Evolutionary conservation across 2,329 filamentous ascomycete species (phyloP), one percentile per base, ranked within the genome.

Genomic region (Fusarium torulosum): DNA sequence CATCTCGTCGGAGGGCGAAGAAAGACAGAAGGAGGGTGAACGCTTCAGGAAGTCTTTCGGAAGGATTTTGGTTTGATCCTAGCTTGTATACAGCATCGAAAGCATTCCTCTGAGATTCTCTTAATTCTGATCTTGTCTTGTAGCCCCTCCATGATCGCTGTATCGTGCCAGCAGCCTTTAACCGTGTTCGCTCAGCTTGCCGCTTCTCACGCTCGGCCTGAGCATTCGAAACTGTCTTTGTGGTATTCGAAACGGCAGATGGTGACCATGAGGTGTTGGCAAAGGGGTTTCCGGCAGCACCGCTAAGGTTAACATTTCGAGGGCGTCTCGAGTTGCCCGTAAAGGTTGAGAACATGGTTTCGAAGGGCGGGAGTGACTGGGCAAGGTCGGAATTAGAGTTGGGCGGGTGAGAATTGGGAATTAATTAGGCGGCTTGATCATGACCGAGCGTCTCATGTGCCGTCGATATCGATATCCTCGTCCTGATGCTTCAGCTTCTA

Each of bases 241-340:
- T 92, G 7, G 91, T 85, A 19, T 89, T 90, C 2, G 88, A 84
- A 17, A 85, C 85, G 9, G 83, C 83, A 14, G 84, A 80, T 6
- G 86, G 82, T 17, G 82, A 81, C 84, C 88, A 88, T 41, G 84
- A 82, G 31, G 85, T 84, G 69, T 87, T 87, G 62, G 86, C 89
- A 78, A 96, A 97, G 5, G 94, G 93, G 75, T 97, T 97, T 50
- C 84, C 83, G 69, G 88, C 88, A 72, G 94, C 91, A 66, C 94
- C 96, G 70, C 93, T 96, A 64, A 99, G 90, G 80, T 98, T 97
- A 76, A 98, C 93, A 78, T 97, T 94, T 69, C 96, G 90, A 64
- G 91, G 90, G 70, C 92, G 91, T 75, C 93, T 90, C 73, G 93
- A 92, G 79, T 82, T 92, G 72, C 96, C 96, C 23, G 92, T 96